A percentile compares a stretch with the other conserved stretches of the same genome.
Evolutionary conservation across 768 basidiomycete species (phyloP).

Genomic region (Rhizopogon salebrosus): DNA sequence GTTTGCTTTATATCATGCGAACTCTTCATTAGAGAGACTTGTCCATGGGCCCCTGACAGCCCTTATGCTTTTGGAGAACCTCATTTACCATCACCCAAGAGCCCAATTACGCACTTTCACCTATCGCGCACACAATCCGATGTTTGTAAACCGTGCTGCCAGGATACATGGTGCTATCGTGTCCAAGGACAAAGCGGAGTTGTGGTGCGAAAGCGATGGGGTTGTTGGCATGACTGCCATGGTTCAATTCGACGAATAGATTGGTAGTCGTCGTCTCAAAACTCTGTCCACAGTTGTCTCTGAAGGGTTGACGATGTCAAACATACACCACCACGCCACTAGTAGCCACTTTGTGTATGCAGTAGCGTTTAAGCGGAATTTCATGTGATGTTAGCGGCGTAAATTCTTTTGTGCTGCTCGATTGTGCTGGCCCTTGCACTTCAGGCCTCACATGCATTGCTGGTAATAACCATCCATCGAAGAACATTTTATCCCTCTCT

Average conservation of each 20-base stretch:
- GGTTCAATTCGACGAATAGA: constrained; percentile 17
- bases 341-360: too few relatives aligned
- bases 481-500: background rate
- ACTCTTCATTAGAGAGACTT: constrained; percentile 52
- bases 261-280: too few relatives aligned
- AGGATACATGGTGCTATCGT: constrained; percentile 43
- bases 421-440: background rate
- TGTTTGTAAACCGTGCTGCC: constrained; percentile 47
- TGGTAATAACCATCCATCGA: background rate
- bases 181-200: constrained; percentile 30
- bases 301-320: background rate
- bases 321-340: too few relatives aligned
- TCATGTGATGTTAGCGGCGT: background rate
- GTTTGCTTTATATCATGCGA: background rate
- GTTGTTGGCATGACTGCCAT: constrained; percentile 66
- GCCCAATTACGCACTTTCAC: constrained; percentile 48
- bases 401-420: background rate
- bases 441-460: background rate
- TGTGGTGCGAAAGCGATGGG: constrained; percentile 60
- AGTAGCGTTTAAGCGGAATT: background rate
- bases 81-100: constrained; percentile 44
- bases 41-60: constrained; percentile 84
- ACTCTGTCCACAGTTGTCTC: background rate
- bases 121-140: constrained; percentile 65
- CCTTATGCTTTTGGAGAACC: constrained; percentile 66